Evolutionary conservation across 106 monocot genomes (phyloP).

Genomic region (Agapanthus africanus): DNA sequence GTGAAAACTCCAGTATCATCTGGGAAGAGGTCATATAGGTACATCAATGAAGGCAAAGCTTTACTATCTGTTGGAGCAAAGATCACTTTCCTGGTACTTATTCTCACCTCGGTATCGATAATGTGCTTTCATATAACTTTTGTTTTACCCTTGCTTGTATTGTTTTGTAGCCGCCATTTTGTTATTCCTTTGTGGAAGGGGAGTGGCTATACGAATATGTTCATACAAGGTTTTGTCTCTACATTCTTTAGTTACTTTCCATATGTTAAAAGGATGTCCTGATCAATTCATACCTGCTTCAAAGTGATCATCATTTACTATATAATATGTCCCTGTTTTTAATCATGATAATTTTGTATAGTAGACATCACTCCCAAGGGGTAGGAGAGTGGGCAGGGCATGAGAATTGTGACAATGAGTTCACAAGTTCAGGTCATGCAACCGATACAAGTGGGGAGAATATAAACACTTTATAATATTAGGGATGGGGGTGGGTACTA

Average conservation of each 20-base stretch:
- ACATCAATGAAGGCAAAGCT: constrained; percentile 77
- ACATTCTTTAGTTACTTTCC: background rate
- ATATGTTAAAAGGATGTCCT: too few species aligned
- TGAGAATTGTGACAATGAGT: too few species aligned
- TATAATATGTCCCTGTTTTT: too few species aligned
- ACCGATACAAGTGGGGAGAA: too few species aligned
- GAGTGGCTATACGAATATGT: constrained; percentile 82
- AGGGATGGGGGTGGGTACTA: too few species aligned
- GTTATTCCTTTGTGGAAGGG: constrained; percentile 92
- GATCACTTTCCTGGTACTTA: constrained; percentile 67
- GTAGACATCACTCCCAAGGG: too few species aligned
- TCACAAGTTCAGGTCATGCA: too few species aligned
- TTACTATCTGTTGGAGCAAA: constrained; percentile 67
- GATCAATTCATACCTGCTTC: too few species aligned
- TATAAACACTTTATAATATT: too few species aligned
- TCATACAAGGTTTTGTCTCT: constrained; percentile 67
- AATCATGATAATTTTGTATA: too few species aligned
- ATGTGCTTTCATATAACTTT: constrained; percentile 4
- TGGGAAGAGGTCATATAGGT: constrained; percentile 94
- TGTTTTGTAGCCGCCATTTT: constrained; percentile 66
- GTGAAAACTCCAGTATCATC: constrained; percentile 60
- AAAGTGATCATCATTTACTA: too few species aligned
- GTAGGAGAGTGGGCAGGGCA: too few species aligned
- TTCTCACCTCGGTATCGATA: background rate
- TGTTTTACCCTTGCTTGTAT: background rate